Conservation (phyloP, 495 filamentous ascomycete species). For the Rostrohypoxylon terebratum region DNA sequence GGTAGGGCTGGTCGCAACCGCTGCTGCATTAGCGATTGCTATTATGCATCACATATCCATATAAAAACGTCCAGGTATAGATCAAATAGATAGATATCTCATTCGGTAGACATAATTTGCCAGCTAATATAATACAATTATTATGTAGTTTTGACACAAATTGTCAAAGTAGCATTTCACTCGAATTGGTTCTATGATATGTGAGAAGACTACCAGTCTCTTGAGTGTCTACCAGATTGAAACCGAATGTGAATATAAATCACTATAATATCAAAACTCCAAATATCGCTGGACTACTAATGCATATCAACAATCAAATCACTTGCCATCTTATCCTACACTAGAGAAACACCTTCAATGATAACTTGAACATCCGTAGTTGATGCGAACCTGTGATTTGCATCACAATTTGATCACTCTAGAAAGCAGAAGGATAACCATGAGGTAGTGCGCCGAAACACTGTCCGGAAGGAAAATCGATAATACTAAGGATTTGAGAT, state of each 20-base stretch:
- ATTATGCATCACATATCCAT: neutral
- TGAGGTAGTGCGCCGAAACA: neutral
- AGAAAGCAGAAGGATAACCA: conserved; percentile 18
- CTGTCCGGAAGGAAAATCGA: neutral
- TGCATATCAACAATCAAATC: neutral
- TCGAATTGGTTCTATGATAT: too few relatives aligned
- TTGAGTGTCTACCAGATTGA: too few relatives aligned
- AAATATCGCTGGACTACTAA: neutral
- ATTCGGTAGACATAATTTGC: neutral
- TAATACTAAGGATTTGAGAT: conserved; percentile 7
- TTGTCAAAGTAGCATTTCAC: neutral
- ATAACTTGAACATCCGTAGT: neutral
- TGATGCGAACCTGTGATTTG: conserved; percentile 29
- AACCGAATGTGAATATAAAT: too few relatives aligned
- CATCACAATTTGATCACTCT: conserved; percentile 40
- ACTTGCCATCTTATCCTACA: neutral
- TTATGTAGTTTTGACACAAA: neutral
- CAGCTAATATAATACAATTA: neutral
- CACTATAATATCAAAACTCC: neutral
- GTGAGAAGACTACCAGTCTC: too few relatives aligned
- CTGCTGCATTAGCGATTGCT: conserved; percentile 7
- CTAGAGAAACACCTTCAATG: neutral
- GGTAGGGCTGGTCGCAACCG: neutral
- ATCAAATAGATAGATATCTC: neutral
- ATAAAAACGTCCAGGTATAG: neutral